phyloP scores from a whole-genome alignment of 371 early-diverging fungal species.

The Cokeromyces recurvatus region DNA sequence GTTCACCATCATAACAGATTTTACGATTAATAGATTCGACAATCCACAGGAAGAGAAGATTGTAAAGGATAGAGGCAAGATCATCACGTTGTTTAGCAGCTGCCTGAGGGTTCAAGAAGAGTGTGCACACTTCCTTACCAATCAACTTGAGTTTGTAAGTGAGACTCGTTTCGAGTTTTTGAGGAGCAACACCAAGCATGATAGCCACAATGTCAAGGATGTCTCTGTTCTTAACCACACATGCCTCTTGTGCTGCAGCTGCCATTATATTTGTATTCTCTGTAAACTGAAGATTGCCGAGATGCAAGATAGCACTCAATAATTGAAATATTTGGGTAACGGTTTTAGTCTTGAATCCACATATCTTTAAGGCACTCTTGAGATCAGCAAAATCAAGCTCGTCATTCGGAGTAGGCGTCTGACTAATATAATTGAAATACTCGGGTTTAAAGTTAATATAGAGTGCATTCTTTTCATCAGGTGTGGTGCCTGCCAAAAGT shows the following conservation, averaged over 20 bases:
- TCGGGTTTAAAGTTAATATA: conserved; percentile 40
- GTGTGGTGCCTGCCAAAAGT: conserved; percentile 56
- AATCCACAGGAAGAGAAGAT: conserved; percentile 42
- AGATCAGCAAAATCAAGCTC: conserved; percentile 60
- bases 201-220: conserved; percentile 71
- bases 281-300: conserved; percentile 75
- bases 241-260: conserved; percentile 52
- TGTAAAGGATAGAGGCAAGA: conserved; percentile 34
- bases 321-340: conserved; percentile 68
- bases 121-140: conserved; percentile 58
- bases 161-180: conserved; percentile 58
- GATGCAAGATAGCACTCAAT: conserved; percentile 73
- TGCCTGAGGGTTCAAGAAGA: conserved; percentile 54
- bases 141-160: conserved; percentile 42
- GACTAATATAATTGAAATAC: conserved; percentile 31
- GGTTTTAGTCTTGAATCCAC: conserved; percentile 73
- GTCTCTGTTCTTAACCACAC: conserved; percentile 59
- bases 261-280: conserved; percentile 34
- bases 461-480: conserved; percentile 40
- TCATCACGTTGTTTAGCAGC: conserved; percentile 45
- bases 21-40: conserved; percentile 41
- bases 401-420: conserved; percentile 38
- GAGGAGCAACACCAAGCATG: conserved; percentile 73
- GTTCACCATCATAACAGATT: conserved; percentile 40
- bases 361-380: conserved; percentile 64